phyloP scores from a whole-genome alignment of 1,284 basidiomycete species.

The Moniliophthora roreri region DNA sequence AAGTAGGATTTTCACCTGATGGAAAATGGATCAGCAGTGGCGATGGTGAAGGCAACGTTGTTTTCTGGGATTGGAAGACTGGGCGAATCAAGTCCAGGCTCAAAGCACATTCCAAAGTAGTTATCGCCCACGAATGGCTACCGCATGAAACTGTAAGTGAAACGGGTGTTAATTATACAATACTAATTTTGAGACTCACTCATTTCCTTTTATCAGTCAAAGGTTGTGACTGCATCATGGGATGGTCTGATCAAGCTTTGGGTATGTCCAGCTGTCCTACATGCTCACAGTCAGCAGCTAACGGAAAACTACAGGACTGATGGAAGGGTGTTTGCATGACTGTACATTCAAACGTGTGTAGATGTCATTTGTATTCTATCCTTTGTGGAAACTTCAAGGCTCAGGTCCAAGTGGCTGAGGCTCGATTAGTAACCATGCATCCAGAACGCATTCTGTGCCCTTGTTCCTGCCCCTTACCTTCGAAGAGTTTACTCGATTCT shows the following conservation, averaged over 20 bases:
- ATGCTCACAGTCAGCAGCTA: background rate
- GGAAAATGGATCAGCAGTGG: constrained; percentile 97
- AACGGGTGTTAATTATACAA: constrained; percentile 15
- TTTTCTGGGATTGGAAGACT: constrained; percentile 99
- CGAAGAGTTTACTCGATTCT: no score
- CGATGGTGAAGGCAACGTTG: constrained; percentile 91
- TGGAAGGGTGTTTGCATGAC: no score
- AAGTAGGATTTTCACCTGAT: constrained; percentile 96
- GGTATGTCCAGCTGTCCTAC: constrained; percentile 42
- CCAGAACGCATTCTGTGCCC: no score
- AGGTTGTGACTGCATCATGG: constrained; percentile 96
- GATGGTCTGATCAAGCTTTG: constrained; percentile 97
- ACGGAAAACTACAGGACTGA: no score
- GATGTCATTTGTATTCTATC: no score
- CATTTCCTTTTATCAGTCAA: constrained; percentile 57
- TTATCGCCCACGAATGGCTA: constrained; percentile 97
- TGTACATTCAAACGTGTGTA: no score
- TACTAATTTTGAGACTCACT: constrained; percentile 8
- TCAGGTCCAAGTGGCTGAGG: no score
- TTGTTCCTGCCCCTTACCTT: no score
- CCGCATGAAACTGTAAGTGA: constrained; percentile 91
- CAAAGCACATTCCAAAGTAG: constrained; percentile 89
- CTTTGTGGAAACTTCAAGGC: no score
- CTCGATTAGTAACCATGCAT: no score
- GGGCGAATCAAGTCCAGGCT: constrained; percentile 89